A percentile compares a stretch with the other conserved stretches of the same genome.
Evolutionary conservation across 768 basidiomycete genomes (phyloP).

Genomic region (Tricholomella constricta): DNA sequence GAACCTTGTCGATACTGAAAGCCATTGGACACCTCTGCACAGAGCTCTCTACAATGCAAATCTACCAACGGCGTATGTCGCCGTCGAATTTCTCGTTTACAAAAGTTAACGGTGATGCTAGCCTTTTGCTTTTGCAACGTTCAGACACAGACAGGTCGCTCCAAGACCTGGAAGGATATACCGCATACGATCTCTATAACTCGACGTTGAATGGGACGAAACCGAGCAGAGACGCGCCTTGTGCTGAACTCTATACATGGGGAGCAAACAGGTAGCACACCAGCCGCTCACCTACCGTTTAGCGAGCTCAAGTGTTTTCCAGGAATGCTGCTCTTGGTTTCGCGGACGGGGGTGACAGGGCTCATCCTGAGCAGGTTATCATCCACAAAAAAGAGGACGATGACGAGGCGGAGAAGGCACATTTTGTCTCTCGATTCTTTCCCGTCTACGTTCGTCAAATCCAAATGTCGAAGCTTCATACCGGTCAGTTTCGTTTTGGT

Average conservation of each 20-base stretch:
- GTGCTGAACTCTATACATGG: constrained; percentile 82
- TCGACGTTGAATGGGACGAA: constrained; percentile 79
- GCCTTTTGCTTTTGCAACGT: constrained; percentile 73
- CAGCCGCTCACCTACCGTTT: neutral
- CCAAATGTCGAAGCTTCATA: constrained; percentile 87
- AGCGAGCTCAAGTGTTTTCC: neutral
- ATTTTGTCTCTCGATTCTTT: constrained; percentile 53
- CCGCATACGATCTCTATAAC: constrained; percentile 92
- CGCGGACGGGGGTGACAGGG: constrained; percentile 76
- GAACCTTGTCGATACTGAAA: constrained; percentile 81
- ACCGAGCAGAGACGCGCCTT: constrained; percentile 38
- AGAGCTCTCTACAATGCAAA: constrained; percentile 83
- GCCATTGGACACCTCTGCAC: constrained; percentile 90
- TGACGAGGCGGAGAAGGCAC: constrained; percentile 21
- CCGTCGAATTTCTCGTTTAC: neutral
- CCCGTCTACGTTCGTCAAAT: constrained; percentile 66
- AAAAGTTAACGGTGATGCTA: constrained; percentile 24
- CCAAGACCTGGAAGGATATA: constrained; percentile 88
- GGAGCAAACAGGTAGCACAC: constrained; percentile 70
- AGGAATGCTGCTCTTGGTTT: constrained; percentile 91
- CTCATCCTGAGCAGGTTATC: constrained; percentile 74
- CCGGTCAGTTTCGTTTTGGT: constrained; percentile 45
- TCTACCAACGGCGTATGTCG: constrained; percentile 62
- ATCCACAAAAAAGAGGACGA: constrained; percentile 43
- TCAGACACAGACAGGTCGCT: constrained; percentile 68